Percentiles rank a stretch among this genome's conserved stretches.
phyloP scores from a whole-genome alignment of 495 filamentous ascomycete genomes.

The Aspergillus incahuasiensis region DNA sequence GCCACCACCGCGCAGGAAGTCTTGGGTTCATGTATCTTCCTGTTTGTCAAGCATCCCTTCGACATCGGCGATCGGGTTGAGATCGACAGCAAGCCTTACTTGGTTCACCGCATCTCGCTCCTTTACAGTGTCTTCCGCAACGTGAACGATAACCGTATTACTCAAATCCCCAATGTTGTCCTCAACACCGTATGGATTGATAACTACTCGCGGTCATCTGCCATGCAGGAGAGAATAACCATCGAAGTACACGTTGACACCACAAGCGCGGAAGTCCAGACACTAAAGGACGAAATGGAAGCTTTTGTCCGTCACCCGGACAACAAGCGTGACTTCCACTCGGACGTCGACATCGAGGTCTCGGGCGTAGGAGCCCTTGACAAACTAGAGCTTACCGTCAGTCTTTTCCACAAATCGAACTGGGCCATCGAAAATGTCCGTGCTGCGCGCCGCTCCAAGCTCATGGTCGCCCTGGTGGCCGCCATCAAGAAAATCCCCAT shows the following conservation, averaged over 20 bases:
- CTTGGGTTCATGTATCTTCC: conserved; percentile 91
- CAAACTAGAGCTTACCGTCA: conserved; percentile 75
- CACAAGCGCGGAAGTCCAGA: conserved; percentile 78
- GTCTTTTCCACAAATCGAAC: conserved; percentile 90
- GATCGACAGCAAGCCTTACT: conserved; percentile 61
- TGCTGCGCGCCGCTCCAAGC: conserved; percentile 81
- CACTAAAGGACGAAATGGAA: conserved; percentile 75
- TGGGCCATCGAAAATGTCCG: conserved; percentile 91
- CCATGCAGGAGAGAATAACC: conserved; percentile 83
- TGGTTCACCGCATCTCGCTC: conserved; percentile 91
- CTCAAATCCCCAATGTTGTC: conserved; percentile 86
- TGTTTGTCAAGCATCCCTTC: conserved; percentile 94
- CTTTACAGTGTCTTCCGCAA: conserved; percentile 91
- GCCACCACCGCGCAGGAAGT: conserved; percentile 88
- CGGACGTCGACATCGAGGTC: conserved; percentile 72
- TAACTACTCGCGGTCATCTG: conserved; percentile 82
- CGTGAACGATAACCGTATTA: conserved; percentile 73
- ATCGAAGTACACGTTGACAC: conserved; percentile 82
- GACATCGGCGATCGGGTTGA: conserved; percentile 95
- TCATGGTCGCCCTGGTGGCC: conserved; percentile 89
- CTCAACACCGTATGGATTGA: conserved; percentile 90
- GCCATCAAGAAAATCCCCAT: conserved; percentile 86
- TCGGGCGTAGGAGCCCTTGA: conserved; percentile 80
- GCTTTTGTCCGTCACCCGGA: conserved; percentile 79
- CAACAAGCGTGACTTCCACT: conserved; percentile 88